Conservation (phyloP, 176 grass and related monocot species). For the Musa beccarii region DNA sequence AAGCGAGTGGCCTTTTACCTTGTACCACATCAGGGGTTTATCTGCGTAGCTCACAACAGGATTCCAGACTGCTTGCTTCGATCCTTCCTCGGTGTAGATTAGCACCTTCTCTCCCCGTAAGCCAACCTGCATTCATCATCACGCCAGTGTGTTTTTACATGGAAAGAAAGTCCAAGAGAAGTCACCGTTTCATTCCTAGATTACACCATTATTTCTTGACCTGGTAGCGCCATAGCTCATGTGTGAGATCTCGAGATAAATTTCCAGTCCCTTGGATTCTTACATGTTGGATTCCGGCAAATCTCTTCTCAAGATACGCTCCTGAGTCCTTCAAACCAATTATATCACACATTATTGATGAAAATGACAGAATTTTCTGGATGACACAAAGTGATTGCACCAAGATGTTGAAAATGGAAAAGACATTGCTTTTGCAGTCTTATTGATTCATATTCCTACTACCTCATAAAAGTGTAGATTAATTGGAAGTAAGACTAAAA, state of each 20-base stretch:
- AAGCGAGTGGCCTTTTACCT: constrained; percentile 34
- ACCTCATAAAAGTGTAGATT: no score
- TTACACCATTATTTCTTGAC: constrained; percentile 10
- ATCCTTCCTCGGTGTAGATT: constrained; percentile 45
- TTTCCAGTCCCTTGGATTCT: constrained; percentile 28
- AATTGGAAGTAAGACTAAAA: no score
- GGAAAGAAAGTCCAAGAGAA: background rate
- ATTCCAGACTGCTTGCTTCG: constrained; percentile 35
- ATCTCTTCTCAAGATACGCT: constrained; percentile 56
- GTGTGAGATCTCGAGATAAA: constrained; percentile 32
- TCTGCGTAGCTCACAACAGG: constrained; percentile 31
- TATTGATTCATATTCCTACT: no score
- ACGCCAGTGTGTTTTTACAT: background rate
- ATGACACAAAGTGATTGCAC: background rate
- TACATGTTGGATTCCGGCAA: constrained; percentile 45
- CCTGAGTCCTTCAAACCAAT: constrained; percentile 54
- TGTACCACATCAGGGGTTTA: constrained; percentile 59
- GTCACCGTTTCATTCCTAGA: background rate
- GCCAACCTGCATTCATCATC: constrained; percentile 47
- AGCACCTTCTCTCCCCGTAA: constrained; percentile 44
- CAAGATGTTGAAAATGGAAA: background rate
- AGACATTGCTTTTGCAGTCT: no score
- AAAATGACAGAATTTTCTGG: background rate
- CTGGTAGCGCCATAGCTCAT: constrained; percentile 57
- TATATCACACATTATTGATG: background rate